Conservation (phyloP, 2,329 filamentous ascomycete genomes). For the Colletotrichum sp. region DNA sequence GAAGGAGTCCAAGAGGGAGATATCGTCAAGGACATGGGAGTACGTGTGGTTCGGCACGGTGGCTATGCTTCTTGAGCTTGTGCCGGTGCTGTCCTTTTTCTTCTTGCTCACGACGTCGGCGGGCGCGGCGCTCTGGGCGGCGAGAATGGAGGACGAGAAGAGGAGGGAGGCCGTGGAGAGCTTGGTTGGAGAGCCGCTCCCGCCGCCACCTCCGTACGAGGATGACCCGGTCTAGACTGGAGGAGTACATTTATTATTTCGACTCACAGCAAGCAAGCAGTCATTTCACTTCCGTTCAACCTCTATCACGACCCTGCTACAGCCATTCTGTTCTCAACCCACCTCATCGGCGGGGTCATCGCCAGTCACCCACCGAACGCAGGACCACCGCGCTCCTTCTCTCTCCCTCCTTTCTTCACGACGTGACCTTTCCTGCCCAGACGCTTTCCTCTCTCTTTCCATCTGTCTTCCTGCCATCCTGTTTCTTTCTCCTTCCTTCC, state of each 20-base stretch:
- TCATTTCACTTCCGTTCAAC: background rate
- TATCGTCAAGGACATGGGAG: conserved; percentile 72
- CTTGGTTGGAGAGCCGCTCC: conserved; percentile 26
- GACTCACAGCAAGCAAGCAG: background rate
- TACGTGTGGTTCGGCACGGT: conserved; percentile 94
- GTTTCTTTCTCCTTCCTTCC: background rate
- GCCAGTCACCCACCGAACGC: background rate
- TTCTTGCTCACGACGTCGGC: conserved; percentile 88
- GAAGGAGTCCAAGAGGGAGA: conserved; percentile 73
- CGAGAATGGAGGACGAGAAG: conserved; percentile 70
- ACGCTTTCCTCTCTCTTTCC: background rate
- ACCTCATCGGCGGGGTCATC: background rate
- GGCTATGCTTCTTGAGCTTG: conserved; percentile 82
- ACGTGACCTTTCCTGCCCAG: background rate
- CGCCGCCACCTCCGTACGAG: conserved; percentile 40
- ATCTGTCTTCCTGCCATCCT: background rate
- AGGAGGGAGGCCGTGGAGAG: conserved; percentile 27
- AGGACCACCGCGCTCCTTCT: background rate
- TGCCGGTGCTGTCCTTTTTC: conserved; percentile 91
- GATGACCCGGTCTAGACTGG: conserved; percentile 35
- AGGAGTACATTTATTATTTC: background rate
- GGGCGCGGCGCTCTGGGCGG: conserved; percentile 86
- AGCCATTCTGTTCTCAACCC: background rate
- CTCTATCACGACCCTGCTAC: background rate
- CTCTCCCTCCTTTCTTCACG: background rate